Base-by-base conservation (phyloP, 495 filamentous ascomycete species). In the Barbatosphaeria neglecta region DNA sequence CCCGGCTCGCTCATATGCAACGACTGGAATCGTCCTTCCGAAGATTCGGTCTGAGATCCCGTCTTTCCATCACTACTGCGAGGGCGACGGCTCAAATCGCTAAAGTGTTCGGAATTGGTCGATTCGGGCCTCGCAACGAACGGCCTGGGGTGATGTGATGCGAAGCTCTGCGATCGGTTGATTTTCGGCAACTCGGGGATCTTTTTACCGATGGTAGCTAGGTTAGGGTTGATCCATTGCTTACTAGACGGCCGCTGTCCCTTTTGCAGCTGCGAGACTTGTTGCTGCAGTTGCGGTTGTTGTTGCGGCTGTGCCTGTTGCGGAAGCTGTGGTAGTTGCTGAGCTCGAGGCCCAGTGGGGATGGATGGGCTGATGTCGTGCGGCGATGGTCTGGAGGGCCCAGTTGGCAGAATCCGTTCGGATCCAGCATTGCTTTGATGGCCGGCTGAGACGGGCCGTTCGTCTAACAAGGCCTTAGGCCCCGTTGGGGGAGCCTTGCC, bases 171-270 rank as follows among this genome's bases (percentile, higher is more conserved):
- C 1, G 67, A 65, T 40, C 70, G 57, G 6, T 55, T 58, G 8
- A 61, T 37, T 43, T 71, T 71, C 8, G 71, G 68, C 5, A 66
- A 70, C 16, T 73, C 68, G 4, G 66, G 68, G 2, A 59, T 53
- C 24, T 72, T 69, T 53, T 68, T 65, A 0, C 47, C 53, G 13
- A 35, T n/a, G 13, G 60, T 59, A n/a, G 22, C 18, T 3, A 72
- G 56, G 11, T 67, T 64, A 5, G 78, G 72, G 41, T 78, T 80
- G 45, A 77, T 71, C 80, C 80, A 83, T 55, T 76, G 76, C 45
- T 80, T 81, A 48, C 72, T 80, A 2, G 67, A 68, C 8, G 64
- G 65, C 16, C 65, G 60, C 25, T 59, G 52, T 45, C 56, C 47
- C 63, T 76, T 31, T 53, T 62, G 28, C 55, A n/a, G n/a, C n/a